Evolutionary conservation across 176 grass and related monocot genomes (phyloP), one percentile per base, ranked within the genome.

Genomic region (Oryza nivara): DNA sequence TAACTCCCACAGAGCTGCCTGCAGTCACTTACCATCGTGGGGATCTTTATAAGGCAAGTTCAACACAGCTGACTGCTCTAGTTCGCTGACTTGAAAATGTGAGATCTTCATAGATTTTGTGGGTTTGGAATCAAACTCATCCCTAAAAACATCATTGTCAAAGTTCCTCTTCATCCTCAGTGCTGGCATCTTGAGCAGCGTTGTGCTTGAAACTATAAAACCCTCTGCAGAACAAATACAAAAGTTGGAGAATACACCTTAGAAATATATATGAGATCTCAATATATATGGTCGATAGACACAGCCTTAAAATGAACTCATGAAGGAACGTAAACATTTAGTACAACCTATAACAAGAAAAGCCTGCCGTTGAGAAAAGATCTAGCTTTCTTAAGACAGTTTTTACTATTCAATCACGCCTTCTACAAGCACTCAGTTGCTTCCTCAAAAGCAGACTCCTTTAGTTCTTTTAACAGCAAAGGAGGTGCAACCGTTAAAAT

Each of bases 81-180:
- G 83, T 52, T 79, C 71, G 13, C 60, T 38, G 9, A 80, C 81
- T 73, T 89, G 80, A 82, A 76, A 88, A 49, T 80, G 80, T 2
- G 73, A 79, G 20, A 79, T 56, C 87, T 91, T 85, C 74, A 86
- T 23, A 47, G 52, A 78, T 84, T 90, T 90, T 45, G 68, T 41
- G 1, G 75, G 43, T 38, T 86, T 88, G 28, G 22, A 70, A 20
- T 89, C 78, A 14, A 87, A 45, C 58, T 84, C 81, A 65, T 80
- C 66, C 68, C 76, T 75, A 79, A 84, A 65, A 74, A 49, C 82
- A 64, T 86, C 72, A 63, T 70, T 65, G 6, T 84, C 82, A 61
- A 80, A 71, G 64, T 87, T 92, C 14, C 83, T 95, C 86, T 95
- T 95, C 83, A 86, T 92, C 30, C 64, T 95, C 78, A 92, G 60